These are phyloP conservation scores for Discostella stelligera DNA, from an alignment of 352 stramenopile species.

Conservation along the genomic window DNA sequence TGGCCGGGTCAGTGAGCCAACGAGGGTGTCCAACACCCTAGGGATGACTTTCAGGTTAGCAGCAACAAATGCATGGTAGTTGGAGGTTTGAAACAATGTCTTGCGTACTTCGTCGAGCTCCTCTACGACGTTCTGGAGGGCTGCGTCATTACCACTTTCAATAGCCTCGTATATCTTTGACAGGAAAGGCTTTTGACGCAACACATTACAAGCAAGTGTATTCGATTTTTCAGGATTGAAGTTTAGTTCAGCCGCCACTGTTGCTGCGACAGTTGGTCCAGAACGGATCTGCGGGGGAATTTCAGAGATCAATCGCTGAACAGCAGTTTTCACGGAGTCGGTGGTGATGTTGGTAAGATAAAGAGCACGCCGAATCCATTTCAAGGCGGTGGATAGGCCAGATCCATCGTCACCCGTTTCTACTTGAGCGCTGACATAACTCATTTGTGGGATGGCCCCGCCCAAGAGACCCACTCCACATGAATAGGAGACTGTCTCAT, in stretches of 20 bases:
- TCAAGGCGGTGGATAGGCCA: conserved; percentile 23
- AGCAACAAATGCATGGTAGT: conserved; percentile 50
- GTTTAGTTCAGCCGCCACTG: conserved; percentile 27
- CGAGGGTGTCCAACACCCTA: conserved; percentile 27
- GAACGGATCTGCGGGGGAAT: conserved; percentile 43
- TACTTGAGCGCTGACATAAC: conserved; percentile 37
- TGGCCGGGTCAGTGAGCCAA: conserved; percentile 15
- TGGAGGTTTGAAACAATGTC: conserved; percentile 38
- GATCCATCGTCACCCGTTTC: conserved; percentile 31
- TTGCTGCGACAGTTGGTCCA: conserved; percentile 28
- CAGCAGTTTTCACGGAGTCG: conserved; percentile 39
- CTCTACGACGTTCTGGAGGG: conserved; percentile 26
- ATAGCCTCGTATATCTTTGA: conserved; percentile 37
- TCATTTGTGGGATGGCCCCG: conserved; percentile 39
- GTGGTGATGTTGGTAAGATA: conserved; percentile 40
- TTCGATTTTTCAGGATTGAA: conserved; percentile 41
- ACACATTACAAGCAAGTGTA: conserved; percentile 37
- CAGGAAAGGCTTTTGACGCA: conserved; percentile 45
- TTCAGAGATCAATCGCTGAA: conserved; percentile 50
- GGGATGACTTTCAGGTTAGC: conserved; percentile 32
- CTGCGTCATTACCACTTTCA: conserved; percentile 13
- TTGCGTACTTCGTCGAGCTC: conserved; percentile 36
- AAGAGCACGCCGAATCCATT: conserved; percentile 37
- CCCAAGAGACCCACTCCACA: conserved; percentile 41
- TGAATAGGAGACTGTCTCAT: conserved; percentile 55